phyloP scores from a whole-genome alignment of 2,329 filamentous ascomycete genomes.

The Cordyceps javanica region DNA sequence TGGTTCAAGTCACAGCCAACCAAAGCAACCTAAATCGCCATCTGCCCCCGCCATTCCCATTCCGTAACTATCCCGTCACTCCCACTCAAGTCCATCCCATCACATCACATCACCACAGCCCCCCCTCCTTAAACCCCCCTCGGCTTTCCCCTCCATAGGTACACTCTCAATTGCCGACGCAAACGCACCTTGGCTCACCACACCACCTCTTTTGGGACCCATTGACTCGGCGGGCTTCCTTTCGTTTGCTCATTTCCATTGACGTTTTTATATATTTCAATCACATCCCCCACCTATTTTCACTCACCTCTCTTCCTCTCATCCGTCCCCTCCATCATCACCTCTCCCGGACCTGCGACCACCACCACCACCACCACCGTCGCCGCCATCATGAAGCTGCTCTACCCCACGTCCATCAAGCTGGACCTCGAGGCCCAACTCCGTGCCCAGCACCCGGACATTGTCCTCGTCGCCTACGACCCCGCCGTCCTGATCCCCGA shows the following conservation, averaged over 20 bases:
- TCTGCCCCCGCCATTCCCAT: no score
- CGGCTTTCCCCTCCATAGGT: no score
- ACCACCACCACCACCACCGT: not conserved
- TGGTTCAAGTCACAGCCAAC: no score
- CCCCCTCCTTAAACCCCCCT: no score
- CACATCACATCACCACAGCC: not conserved
- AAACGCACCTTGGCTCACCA: not conserved
- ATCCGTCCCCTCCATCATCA: not conserved
- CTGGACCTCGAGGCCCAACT: constrained; percentile 39
- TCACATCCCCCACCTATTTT: not conserved
- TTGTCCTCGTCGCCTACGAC: constrained; percentile 38
- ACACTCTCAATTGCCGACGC: constrained; percentile 6
- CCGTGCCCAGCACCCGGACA: not conserved
- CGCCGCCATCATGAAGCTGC: constrained; percentile 51
- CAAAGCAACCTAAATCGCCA: not conserved
- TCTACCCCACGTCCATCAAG: constrained; percentile 58
- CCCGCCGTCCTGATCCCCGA: constrained; percentile 50
- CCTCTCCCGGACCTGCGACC: not conserved
- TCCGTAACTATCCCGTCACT: not conserved
- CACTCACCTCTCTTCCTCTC: not conserved
- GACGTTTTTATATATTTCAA: not conserved
- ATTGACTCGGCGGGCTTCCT: not conserved
- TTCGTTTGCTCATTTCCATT: not conserved
- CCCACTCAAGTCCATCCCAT: not conserved
- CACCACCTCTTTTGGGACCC: not conserved